Evolutionary conservation across 202 grass and related monocot genomes (phyloP), one percentile per base, ranked within the genome.

Genomic region (Dendrocalamus latiflorus): DNA sequence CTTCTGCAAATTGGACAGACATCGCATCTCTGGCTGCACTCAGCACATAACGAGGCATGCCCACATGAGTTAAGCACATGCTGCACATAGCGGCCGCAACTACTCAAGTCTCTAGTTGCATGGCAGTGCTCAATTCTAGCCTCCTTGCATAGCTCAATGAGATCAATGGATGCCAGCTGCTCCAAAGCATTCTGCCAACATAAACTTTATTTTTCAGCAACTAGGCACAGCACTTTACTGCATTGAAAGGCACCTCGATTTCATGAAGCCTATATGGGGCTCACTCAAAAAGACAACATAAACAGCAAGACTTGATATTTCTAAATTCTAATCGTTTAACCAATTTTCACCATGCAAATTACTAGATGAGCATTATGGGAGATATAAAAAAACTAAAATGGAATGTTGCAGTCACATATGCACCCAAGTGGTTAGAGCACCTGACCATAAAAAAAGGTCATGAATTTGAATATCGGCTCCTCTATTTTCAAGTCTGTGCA

Each of bases 31-130:
- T 98, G 91, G 78, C 91, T 90, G 81, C 95, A 98, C 80, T 98
- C 95, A n/a, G 93, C 90, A 50, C 95, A 98, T 73, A 98, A 84
- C 17, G 95, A 92, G 70, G 95, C 92, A 86, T 98, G 95, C 9
- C 95, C 93, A 61, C 95, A 98, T 50, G 92, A 89, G 77, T 70
- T 91, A 13, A 98, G 93, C 79, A 95, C 89, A 61, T 98, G 95
- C 45, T 86, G 91, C 60, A 98, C 95, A 25, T 86, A 84, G 38
- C 87, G 88, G 8, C 92, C 85, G 21, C 95, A 98, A 65, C 89
- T 95, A 81, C 95, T 95, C 74, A 98, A 84, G 84, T 98, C 95
- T 81, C 95, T 93, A n/a, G 95, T 88, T 53, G 95, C 95, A 55
- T 93, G 93, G 75, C 95, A 98, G 8, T 68, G 74, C 85, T 98